Evolutionary conservation across 768 basidiomycete genomes (phyloP).

Genomic region (Ramaria rubella): DNA sequence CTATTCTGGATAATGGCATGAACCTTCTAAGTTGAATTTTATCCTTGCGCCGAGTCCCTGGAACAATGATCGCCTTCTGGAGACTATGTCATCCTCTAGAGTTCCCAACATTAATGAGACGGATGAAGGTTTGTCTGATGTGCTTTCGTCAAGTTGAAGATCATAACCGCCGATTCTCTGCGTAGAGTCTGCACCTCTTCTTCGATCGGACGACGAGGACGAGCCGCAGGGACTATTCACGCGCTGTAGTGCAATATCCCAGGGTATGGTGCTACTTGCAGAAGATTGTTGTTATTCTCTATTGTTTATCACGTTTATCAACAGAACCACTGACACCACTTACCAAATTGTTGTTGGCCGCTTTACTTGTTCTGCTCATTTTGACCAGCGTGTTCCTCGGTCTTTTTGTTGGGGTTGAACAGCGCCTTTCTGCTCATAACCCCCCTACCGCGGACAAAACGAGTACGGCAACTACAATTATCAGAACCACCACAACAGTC

Average conservation of each 20-base stretch:
- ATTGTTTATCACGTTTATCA: conserved; percentile 16
- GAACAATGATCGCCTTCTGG: not conserved
- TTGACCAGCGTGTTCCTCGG: conserved; percentile 87
- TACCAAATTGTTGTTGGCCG: conserved; percentile 72
- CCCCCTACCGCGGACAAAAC: conserved; percentile 13
- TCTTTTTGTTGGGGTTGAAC: conserved; percentile 84
- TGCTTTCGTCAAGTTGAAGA: no score
- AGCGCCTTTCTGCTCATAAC: conserved; percentile 42
- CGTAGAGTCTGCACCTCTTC: conserved; percentile 59
- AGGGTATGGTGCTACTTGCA: conserved; percentile 14
- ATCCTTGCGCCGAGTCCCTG: not conserved
- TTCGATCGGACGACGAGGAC: conserved; percentile 43
- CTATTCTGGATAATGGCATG: no score
- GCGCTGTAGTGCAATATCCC: not conserved
- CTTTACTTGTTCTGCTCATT: conserved; percentile 71
- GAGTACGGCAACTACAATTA: conserved; percentile 29
- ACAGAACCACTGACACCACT: conserved; percentile 79
- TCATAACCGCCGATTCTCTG: not conserved
- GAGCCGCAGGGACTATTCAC: not conserved
- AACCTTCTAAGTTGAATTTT: no score
- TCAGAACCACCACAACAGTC: conserved; percentile 37
- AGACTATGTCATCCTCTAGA: not conserved
- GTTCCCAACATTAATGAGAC: not conserved
- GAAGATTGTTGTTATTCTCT: conserved; percentile 3
- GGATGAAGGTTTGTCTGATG: not conserved